Percentiles rank a stretch among this genome's conserved stretches.
Evolutionary conservation across 371 early-diverging fungal species (phyloP).

Genomic region (Lichtheimia hyalospora): DNA sequence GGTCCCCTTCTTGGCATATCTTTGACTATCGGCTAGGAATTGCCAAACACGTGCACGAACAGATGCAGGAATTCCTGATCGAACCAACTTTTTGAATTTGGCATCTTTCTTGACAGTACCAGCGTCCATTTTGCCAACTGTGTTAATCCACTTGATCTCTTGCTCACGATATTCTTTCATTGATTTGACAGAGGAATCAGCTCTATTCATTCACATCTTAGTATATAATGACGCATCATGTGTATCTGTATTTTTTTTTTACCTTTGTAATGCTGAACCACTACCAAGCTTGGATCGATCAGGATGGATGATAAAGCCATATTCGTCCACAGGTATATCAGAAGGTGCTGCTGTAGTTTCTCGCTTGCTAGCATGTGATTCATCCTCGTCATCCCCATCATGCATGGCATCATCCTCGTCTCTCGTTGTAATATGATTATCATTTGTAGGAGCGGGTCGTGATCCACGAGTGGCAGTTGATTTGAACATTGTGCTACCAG

Average conservation of each 20-base stretch:
- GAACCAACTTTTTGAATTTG: conserved; percentile 68
- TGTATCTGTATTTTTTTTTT: no score
- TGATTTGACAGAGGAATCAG: conserved; percentile 30
- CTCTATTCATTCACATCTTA: conserved; percentile 7
- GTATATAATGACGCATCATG: neutral
- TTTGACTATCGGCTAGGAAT: conserved; percentile 55
- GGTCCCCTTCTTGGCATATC: conserved; percentile 46
- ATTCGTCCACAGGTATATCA: conserved; percentile 41
- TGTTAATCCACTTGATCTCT: conserved; percentile 52
- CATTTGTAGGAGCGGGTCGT: neutral
- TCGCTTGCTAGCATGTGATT: neutral
- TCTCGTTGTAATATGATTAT: neutral
- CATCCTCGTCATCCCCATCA: conserved; percentile 18
- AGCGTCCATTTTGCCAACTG: conserved; percentile 44
- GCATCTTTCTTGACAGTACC: conserved; percentile 46
- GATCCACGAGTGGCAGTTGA: conserved; percentile 8
- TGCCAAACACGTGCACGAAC: conserved; percentile 77
- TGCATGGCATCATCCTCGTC: conserved; percentile 11
- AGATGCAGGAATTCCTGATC: conserved; percentile 74
- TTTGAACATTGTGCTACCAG: conserved; percentile 3
- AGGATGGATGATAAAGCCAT: conserved; percentile 56
- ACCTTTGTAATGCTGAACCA: conserved; percentile 2
- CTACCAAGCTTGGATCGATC: conserved; percentile 3
- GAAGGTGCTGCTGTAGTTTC: neutral
- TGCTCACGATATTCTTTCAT: conserved; percentile 52